Evolutionary conservation across 257 asterid species (phyloP).

Genomic region (Leptodermis oblonga): DNA sequence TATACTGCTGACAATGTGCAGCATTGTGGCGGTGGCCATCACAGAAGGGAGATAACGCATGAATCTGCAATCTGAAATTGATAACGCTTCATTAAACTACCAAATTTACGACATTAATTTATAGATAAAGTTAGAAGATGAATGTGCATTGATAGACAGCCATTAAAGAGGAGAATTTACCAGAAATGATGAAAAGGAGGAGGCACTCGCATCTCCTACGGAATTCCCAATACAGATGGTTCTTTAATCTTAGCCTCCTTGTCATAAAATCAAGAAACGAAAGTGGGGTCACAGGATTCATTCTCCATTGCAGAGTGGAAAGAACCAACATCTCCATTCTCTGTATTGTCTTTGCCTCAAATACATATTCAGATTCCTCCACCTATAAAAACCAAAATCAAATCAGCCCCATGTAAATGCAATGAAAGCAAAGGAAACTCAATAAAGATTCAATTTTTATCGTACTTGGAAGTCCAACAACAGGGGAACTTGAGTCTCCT

Average conservation of each 20-base stretch:
- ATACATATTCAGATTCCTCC: conserved; percentile 45
- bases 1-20: conserved; percentile 49
- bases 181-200: conserved; percentile 43
- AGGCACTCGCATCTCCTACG: conserved; percentile 45
- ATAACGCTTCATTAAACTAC: not conserved
- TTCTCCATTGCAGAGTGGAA: conserved; percentile 56
- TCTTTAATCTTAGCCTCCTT: conserved; percentile 39
- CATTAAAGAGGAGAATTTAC: conserved; percentile 16
- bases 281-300: conserved; percentile 57
- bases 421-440: too few species aligned
- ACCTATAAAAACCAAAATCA: conserved; percentile 25
- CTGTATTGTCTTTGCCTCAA: conserved; percentile 57
- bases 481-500: conserved; percentile 69
- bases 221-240: conserved; percentile 29
- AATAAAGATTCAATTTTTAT: conserved; percentile 13
- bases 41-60: conserved; percentile 62
- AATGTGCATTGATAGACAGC: too few species aligned
- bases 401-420: too few species aligned
- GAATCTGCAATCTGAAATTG: conserved; percentile 62
- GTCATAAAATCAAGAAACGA: conserved; percentile 50
- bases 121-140: not conserved
- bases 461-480: conserved; percentile 78
- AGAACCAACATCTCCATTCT: conserved; percentile 66
- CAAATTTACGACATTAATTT: not conserved
- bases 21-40: conserved; percentile 78